Base-by-base conservation (phyloP, 345 rosid genomes). In the Euclidium syriacum region DNA sequence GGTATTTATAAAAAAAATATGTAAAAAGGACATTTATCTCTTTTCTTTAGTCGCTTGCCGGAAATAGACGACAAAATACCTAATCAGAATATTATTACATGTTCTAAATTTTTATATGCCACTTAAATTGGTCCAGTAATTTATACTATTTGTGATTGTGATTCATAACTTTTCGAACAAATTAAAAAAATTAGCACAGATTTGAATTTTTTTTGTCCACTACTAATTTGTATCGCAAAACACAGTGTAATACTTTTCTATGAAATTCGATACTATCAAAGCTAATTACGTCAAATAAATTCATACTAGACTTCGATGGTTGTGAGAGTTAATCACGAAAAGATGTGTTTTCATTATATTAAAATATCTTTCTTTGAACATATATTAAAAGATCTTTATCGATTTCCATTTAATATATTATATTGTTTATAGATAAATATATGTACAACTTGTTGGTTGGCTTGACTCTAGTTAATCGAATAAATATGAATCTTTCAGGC, bases 11-110 rank as follows among this genome's bases (percentile, higher is more conserved):
- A 6, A 15, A 44, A 7, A 3, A 19, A 1, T 27, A 10, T 6
- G 5, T 46, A 20, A 14, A 10, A 12, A 18, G 16, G 9, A 29
- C 27, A 14, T 62, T 8, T 32, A 24, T 54, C 4, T 4, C 8
- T 19, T 14, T 46, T 46, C 10, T 46, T 46, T 14, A 56, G 50
- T 47, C 33, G 58, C 1, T 67, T 48, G 57, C 71, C 18, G 50
- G 41, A 67, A 67, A 67, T 67, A 56, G 50, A 47, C 39, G 64
- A 56, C 58, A 57, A 66, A 53, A 66, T 25, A 36, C 56, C 48
- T 56, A 56, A 44, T 18, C 29, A 46, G 50, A 47, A 26, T 47
- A 56, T 56, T 47, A 56, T 56, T 47, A 47, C 25, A 67, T 47
- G 17, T 47, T 56, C n/a, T 48, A 38, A 10, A 9, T 10, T 65